Percentiles rank a stretch among this genome's conserved stretches.
phyloP scores from a whole-genome alignment of 148 eudicot species.

The Cornus kousa region DNA sequence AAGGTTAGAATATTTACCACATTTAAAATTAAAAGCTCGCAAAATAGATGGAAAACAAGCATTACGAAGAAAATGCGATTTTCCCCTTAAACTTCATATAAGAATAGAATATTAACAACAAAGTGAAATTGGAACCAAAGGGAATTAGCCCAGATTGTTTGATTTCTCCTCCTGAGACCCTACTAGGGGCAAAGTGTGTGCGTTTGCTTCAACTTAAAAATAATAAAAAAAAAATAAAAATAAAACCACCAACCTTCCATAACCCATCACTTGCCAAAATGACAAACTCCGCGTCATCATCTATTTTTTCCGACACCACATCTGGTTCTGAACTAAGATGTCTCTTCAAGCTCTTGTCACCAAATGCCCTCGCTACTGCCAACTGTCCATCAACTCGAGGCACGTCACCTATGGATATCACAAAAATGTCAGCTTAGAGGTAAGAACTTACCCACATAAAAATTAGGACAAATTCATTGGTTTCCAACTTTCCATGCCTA shows the following conservation, averaged over 20 bases:
- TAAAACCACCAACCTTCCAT: slow-evolving; percentile 61
- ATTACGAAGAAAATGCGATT: too few relatives aligned
- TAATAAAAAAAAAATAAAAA: too few relatives aligned
- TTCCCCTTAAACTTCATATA: too few relatives aligned
- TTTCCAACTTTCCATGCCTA: not conserved
- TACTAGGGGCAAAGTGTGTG: too few relatives aligned
- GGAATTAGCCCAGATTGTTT: too few relatives aligned
- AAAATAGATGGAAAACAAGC: too few relatives aligned
- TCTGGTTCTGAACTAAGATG: slow-evolving; percentile 92
- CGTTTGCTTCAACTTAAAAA: too few relatives aligned
- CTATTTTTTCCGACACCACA: slow-evolving; percentile 39
- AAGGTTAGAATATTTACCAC: not conserved
- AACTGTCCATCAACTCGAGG: slow-evolving; percentile 95
- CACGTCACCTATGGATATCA: slow-evolving; percentile 58
- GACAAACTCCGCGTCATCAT: slow-evolving; percentile 53
- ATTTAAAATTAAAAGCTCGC: too few relatives aligned
- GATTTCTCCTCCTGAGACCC: too few relatives aligned
- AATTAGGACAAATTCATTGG: not conserved
- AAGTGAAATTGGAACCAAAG: too few relatives aligned
- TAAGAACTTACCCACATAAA: not conserved
- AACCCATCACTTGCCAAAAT: slow-evolving; percentile 92
- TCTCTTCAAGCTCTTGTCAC: slow-evolving; percentile 87
- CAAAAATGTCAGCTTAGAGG: not conserved
- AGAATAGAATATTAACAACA: too few relatives aligned
- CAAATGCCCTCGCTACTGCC: slow-evolving; percentile 94